phyloP scores from a whole-genome alignment of 768 basidiomycete genomes.

The Kwoniella dejecticola region DNA sequence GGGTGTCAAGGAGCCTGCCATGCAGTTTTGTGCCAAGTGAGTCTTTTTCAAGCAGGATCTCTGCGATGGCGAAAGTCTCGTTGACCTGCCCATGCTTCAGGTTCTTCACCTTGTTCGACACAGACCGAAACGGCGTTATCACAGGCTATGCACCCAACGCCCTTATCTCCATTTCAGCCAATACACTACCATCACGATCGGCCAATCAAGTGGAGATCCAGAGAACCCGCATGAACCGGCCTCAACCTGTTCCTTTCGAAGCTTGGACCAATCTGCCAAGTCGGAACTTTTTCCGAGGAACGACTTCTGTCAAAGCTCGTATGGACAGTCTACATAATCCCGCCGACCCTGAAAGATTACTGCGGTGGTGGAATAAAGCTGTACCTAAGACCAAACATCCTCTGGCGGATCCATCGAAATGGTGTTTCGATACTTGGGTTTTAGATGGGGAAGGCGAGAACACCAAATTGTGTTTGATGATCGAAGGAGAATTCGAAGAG shows the following conservation, averaged over 20 bases:
- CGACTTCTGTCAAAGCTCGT: constrained; percentile 38
- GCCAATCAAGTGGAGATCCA: constrained; percentile 57
- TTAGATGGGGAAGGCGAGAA: constrained; percentile 54
- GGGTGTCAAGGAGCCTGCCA: constrained; percentile 74
- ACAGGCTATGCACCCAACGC: constrained; percentile 79
- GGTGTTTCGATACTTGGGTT: constrained; percentile 83
- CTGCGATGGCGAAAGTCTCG: not conserved
- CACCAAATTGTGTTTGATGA: constrained; percentile 65
- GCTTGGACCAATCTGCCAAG: constrained; percentile 35
- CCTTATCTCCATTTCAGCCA: constrained; percentile 88
- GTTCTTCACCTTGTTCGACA: constrained; percentile 83
- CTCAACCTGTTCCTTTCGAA: constrained; percentile 33
- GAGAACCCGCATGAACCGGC: constrained; percentile 58
- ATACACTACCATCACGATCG: constrained; percentile 73
- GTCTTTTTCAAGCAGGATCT: constrained; percentile 19
- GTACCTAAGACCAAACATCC: constrained; percentile 84
- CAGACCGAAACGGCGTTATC: constrained; percentile 66
- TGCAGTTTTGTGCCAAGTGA: constrained; percentile 64
- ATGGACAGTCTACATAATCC: constrained; percentile 69
- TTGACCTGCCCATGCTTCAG: constrained; percentile 56
- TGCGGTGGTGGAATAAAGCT: constrained; percentile 61
- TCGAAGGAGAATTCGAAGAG: constrained; percentile 91
- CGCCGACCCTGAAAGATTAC: constrained; percentile 63
- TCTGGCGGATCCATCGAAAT: constrained; percentile 74
- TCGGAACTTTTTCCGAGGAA: constrained; percentile 57